Evolutionary conservation across 2,329 filamentous ascomycete genomes (phyloP).

Genomic region (Verticillium isaacii): DNA sequence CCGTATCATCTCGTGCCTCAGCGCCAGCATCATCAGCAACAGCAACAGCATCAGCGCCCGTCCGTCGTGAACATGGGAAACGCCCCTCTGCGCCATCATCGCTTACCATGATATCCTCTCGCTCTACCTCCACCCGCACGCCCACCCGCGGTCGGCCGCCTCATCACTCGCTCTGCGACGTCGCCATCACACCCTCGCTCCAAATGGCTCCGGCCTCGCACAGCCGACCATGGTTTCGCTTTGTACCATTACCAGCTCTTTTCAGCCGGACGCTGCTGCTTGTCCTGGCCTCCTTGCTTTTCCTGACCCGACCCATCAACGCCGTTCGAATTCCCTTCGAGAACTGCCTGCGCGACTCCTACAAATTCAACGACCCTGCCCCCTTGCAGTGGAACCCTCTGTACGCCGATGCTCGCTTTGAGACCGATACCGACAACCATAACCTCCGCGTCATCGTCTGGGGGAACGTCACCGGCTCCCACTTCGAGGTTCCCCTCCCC

Average conservation of each 20-base stretch:
- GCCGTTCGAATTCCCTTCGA: conserved; percentile 72
- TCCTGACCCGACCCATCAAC: conserved; percentile 32
- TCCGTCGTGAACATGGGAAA: conserved; percentile 9
- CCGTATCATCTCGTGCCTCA: not conserved
- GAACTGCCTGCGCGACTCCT: conserved; percentile 71
- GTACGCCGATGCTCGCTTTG: conserved; percentile 70
- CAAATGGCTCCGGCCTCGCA: not conserved
- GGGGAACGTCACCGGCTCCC: conserved; percentile 82
- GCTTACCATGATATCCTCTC: conserved; percentile 9
- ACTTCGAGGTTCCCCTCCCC: conserved; percentile 54
- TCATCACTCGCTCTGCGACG: conserved; percentile 3
- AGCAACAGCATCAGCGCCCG: not conserved
- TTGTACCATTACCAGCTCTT: not conserved
- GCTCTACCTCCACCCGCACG: not conserved
- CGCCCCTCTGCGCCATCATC: conserved; percentile 8
- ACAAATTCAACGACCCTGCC: conserved; percentile 49
- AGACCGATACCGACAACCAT: conserved; percentile 54
- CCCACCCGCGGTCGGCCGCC: not conserved
- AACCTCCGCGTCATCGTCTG: conserved; percentile 75
- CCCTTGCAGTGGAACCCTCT: conserved; percentile 77
- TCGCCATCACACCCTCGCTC: conserved; percentile 4
- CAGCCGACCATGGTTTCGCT: not conserved
- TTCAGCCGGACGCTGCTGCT: conserved; percentile 22
- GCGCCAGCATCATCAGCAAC: conserved; percentile 1
- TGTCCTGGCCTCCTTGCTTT: conserved; percentile 31